A percentile compares a stretch with the other conserved stretches of the same genome.
phyloP scores from a whole-genome alignment of 805 yeast species.

The Lachancea meyersii region DNA sequence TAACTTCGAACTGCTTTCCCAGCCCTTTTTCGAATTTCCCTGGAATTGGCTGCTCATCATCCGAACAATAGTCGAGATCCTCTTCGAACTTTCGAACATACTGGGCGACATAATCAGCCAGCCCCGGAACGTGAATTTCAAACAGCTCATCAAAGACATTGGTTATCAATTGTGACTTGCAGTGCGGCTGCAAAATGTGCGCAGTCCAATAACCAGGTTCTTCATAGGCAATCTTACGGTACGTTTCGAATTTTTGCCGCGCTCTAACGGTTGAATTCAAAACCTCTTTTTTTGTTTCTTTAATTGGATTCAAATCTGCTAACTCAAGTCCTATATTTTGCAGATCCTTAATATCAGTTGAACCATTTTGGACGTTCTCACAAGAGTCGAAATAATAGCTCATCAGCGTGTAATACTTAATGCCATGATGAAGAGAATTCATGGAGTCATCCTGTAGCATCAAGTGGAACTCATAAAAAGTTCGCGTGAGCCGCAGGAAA shows the following conservation, averaged over 20 bases:
- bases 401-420: background rate
- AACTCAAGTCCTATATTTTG: background rate
- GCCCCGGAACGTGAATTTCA: background rate
- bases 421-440: background rate
- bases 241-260: background rate
- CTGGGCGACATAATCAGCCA: background rate
- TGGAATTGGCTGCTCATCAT: background rate
- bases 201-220: background rate
- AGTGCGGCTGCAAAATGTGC: background rate
- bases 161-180: background rate
- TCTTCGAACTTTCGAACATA: background rate
- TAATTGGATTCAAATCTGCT: background rate
- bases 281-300: background rate
- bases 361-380: background rate
- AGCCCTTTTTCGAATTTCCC: background rate
- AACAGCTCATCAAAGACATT: background rate
- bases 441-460: background rate
- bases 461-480: background rate
- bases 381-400: background rate
- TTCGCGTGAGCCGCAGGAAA: background rate
- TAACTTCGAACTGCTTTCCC: background rate
- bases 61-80: background rate
- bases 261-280: background rate
- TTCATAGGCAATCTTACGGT: background rate
- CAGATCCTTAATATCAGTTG: background rate